Conservation (phyloP, 148 eudicot species). For the Suaeda aralocaspica region DNA sequence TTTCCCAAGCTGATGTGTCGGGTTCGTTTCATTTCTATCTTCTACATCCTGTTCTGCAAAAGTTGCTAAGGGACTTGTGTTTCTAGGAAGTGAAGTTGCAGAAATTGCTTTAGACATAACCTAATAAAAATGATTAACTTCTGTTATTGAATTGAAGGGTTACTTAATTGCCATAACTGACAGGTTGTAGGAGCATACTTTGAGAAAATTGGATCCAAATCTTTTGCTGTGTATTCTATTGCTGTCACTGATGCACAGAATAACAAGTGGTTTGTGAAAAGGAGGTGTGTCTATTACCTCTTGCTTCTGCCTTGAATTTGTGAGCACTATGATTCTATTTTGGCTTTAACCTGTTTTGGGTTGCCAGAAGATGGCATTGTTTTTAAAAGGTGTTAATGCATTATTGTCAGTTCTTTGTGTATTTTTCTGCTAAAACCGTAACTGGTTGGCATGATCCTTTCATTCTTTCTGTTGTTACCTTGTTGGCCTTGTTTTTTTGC, state of each 20-base stretch:
- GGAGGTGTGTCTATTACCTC: conserved; percentile 50
- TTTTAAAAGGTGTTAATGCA: neutral
- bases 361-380: neutral
- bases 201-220: conserved; percentile 83
- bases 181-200: conserved; percentile 95
- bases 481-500: conserved; percentile 2
- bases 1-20: conserved; percentile 75
- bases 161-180: conserved; percentile 13
- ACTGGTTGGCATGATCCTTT: neutral
- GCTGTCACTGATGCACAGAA: conserved; percentile 82
- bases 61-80: neutral
- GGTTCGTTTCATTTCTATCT: conserved; percentile 41
- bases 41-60: neutral
- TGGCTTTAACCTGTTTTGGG: neutral
- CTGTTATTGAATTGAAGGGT: neutral
- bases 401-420: neutral
- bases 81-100: too few relatives aligned
- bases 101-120: neutral
- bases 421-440: too few relatives aligned
- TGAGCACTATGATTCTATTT: neutral
- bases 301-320: conserved; percentile 6
- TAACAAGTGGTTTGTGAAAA: conserved; percentile 88
- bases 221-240: conserved; percentile 94
- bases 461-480: neutral
- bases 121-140: neutral